Conservation (phyloP, 2,329 filamentous ascomycete species). For the Coniella vitis region DNA sequence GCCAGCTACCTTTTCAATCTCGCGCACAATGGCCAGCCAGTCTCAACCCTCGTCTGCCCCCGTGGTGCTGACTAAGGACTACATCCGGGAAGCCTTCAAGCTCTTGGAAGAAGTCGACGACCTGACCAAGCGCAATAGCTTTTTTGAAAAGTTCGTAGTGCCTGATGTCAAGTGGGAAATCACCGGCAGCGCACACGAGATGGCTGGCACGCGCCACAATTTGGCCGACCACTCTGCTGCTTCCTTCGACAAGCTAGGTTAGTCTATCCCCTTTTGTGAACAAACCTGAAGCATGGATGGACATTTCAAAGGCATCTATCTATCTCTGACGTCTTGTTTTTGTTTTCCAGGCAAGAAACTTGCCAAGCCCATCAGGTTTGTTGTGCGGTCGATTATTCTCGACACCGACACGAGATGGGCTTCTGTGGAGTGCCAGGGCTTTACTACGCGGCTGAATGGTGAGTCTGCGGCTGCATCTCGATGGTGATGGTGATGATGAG, state of each 20-base stretch:
- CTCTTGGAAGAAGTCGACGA: background rate
- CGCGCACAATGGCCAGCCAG: background rate
- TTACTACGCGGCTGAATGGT: conserved; percentile 1
- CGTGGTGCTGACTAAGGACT: conserved; percentile 1
- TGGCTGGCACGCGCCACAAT: conserved; percentile 1
- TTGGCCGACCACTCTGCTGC: background rate
- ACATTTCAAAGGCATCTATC: too few species aligned
- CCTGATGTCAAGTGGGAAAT: conserved; percentile 1
- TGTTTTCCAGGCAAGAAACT: background rate
- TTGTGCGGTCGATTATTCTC: conserved; percentile 1
- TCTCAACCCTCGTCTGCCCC: background rate
- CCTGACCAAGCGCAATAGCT: background rate
- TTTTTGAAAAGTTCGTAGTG: background rate
- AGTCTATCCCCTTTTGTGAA: background rate
- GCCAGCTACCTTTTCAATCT: background rate
- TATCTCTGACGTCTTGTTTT: background rate
- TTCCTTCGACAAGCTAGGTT: conserved; percentile 1
- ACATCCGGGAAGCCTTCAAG: background rate
- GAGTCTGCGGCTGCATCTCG: too few species aligned
- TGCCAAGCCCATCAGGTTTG: background rate
- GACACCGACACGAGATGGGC: conserved; percentile 1
- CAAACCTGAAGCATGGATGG: too few species aligned
- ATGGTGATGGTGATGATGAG: too few species aligned
- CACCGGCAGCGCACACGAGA: background rate
- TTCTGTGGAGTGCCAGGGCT: conserved; percentile 1